A percentile compares a stretch with the other conserved stretches of the same genome.
These are phyloP conservation scores for Vachellia collinsii DNA, from an alignment of 306 rosid species.

Conservation along the genomic window DNA sequence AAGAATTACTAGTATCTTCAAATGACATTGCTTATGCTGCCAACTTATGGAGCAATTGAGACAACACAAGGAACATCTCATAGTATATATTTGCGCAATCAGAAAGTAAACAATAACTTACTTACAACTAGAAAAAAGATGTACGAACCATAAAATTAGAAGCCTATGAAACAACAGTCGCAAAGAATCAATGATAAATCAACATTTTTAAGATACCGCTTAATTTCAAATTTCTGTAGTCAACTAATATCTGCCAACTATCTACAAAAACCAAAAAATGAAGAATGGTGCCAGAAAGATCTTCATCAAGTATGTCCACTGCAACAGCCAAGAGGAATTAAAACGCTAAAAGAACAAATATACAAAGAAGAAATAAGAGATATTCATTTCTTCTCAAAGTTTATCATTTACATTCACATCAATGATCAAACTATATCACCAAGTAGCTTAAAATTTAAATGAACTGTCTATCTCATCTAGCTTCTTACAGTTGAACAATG, in stretches of 20 bases:
- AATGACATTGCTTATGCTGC: slow-evolving; percentile 49
- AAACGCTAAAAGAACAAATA: slow-evolving; percentile 37
- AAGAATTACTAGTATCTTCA: slow-evolving; percentile 59
- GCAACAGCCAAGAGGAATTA: slow-evolving; percentile 30
- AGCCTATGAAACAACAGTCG: slow-evolving; percentile 28
- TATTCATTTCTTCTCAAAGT: slow-evolving; percentile 45
- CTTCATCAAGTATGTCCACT: slow-evolving; percentile 25
- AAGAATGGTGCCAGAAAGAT: slow-evolving; percentile 26
- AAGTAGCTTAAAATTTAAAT: slow-evolving; percentile 48
- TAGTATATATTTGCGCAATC: slow-evolving; percentile 27
- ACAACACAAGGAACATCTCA: slow-evolving; percentile 36
- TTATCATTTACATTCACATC: slow-evolving; percentile 54
- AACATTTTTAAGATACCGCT: slow-evolving; percentile 29
- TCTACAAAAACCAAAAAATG: slow-evolving; percentile 36
- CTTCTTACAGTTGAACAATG: slow-evolving; percentile 69
- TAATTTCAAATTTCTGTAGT: slow-evolving; percentile 33
- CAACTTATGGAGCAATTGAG: slow-evolving; percentile 43
- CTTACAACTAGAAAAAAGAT: slow-evolving; percentile 18
- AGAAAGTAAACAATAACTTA: slow-evolving; percentile 41
- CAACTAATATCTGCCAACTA: slow-evolving; percentile 32
- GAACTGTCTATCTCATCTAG: slow-evolving; percentile 53
- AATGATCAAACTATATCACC: slow-evolving; percentile 43
- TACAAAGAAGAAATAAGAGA: slow-evolving; percentile 39
- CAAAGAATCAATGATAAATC: slow-evolving; percentile 26
- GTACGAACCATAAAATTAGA: not conserved